Evolutionary conservation across 495 filamentous ascomycete species (phyloP).

Genomic region (Stereocaulon alpinum): DNA sequence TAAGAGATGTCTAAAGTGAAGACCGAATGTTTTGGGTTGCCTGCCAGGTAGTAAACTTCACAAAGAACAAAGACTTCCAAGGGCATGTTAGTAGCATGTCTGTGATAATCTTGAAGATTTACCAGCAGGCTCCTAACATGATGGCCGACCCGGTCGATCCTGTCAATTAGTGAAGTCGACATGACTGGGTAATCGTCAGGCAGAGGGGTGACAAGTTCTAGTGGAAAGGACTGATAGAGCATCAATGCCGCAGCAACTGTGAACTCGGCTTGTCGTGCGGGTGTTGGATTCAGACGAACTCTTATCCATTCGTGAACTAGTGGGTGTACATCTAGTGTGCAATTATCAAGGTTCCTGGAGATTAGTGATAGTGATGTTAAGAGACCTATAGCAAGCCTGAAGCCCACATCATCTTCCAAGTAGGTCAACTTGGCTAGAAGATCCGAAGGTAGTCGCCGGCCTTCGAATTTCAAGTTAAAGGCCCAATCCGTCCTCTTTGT

Average conservation of each 20-base stretch:
- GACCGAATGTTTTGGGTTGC: neutral
- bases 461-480: neutral
- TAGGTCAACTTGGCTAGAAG: neutral
- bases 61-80: constrained; percentile 3
- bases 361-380: constrained; percentile 7
- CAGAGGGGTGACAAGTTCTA: neutral
- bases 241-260: neutral
- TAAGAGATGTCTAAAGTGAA: neutral
- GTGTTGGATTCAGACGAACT: neutral
- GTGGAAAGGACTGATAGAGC: neutral
- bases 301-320: constrained; percentile 7
- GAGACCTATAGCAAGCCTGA: constrained; percentile 7
- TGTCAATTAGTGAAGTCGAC: neutral
- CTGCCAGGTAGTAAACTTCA: neutral
- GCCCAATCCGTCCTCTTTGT: neutral
- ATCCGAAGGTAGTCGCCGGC: neutral
- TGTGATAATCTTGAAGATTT: constrained; percentile 1
- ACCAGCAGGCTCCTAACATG: neutral
- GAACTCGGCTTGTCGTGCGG: neutral
- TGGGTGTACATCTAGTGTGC: constrained; percentile 5
- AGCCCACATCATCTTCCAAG: constrained; percentile 7
- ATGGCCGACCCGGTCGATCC: neutral
- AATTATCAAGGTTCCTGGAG: neutral
- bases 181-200: neutral
- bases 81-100: neutral